Evolutionary conservation across 257 asterid genomes (phyloP).

Genomic region (Gentiana macrophylla): DNA sequence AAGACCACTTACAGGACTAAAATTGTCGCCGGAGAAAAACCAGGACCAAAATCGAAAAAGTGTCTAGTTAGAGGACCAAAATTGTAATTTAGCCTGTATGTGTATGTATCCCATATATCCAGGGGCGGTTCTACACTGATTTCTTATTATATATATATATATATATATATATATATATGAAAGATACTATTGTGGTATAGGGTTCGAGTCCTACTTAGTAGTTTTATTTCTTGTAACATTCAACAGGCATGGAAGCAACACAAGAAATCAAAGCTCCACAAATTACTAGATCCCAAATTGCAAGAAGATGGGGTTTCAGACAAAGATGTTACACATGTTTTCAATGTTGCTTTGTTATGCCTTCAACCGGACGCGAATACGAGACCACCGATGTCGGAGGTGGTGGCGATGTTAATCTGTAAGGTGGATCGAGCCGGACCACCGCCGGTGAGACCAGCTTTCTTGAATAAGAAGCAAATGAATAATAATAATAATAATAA

Average conservation of each 20-base stretch:
- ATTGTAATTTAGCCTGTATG: too few species aligned
- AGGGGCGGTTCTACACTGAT: too few species aligned
- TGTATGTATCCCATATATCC: too few species aligned
- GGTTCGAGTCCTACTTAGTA: too few species aligned
- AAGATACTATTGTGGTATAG: too few species aligned
- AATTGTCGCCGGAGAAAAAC: too few species aligned
- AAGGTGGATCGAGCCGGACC: constrained; percentile 28
- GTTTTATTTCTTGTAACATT: too few species aligned
- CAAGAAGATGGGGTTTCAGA: constrained; percentile 27
- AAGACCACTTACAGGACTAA: too few species aligned
- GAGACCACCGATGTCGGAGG: constrained; percentile 79
- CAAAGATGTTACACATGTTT: constrained; percentile 41
- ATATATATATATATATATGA: too few species aligned
- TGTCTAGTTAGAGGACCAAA: too few species aligned
- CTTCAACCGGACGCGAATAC: constrained; percentile 50
- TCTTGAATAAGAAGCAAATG: constrained; percentile 43
- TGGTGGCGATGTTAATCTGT: constrained; percentile 64
- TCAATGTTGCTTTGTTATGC: constrained; percentile 50
- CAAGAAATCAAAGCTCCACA: constrained; percentile 43
- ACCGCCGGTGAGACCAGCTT: constrained; percentile 40
- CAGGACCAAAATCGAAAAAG: too few species aligned
- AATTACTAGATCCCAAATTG: constrained; percentile 53
- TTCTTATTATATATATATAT: too few species aligned
- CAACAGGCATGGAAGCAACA: constrained; percentile 65
- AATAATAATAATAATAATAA: constrained; percentile 7